Conservation (phyloP, 2,329 filamentous ascomycete species). For the Torrubiella hemipterigena region DNA sequence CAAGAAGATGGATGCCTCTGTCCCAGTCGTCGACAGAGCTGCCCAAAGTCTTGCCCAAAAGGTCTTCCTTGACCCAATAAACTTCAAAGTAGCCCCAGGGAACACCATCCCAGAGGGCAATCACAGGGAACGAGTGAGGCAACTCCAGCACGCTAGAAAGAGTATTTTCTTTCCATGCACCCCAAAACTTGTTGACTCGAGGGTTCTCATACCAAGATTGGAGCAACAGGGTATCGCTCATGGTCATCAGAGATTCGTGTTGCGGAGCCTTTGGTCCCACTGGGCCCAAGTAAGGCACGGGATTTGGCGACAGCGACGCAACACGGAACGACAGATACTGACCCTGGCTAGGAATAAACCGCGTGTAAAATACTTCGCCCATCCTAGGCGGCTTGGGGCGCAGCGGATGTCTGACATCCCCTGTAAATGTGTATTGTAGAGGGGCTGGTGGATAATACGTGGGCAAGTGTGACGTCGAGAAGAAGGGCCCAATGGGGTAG, state of each 20-base stretch:
- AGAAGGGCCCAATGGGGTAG: slow-evolving; percentile 55
- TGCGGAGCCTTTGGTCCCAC: slow-evolving; percentile 26
- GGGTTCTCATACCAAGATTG: slow-evolving; percentile 83
- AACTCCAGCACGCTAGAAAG: slow-evolving; percentile 52
- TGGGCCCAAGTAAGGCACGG: slow-evolving; percentile 54
- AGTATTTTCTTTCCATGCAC: slow-evolving; percentile 52
- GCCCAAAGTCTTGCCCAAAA: slow-evolving; percentile 56
- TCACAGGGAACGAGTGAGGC: slow-evolving; percentile 75
- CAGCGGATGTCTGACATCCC: slow-evolving; percentile 71
- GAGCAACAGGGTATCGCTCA: slow-evolving; percentile 49
- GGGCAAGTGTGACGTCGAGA: slow-evolving; percentile 72
- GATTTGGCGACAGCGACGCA: slow-evolving; percentile 54
- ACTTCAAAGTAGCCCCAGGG: slow-evolving; percentile 97
- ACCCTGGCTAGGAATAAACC: slow-evolving; percentile 68
- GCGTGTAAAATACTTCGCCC: slow-evolving; percentile 82
- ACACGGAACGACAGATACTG: slow-evolving; percentile 86
- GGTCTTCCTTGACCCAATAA: slow-evolving; percentile 95
- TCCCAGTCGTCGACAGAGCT: slow-evolving; percentile 67
- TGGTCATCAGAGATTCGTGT: slow-evolving; percentile 25
- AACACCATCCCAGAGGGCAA: slow-evolving; percentile 87
- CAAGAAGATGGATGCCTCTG: slow-evolving; percentile 73
- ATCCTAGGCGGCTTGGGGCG: slow-evolving; percentile 81
- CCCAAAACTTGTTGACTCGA: slow-evolving; percentile 80
- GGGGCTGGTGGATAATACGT: slow-evolving; percentile 84
- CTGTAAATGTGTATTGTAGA: slow-evolving; percentile 67